phyloP scores from a whole-genome alignment of 2,329 filamentous ascomycete genomes.

The Bipolaris bicolor region DNA sequence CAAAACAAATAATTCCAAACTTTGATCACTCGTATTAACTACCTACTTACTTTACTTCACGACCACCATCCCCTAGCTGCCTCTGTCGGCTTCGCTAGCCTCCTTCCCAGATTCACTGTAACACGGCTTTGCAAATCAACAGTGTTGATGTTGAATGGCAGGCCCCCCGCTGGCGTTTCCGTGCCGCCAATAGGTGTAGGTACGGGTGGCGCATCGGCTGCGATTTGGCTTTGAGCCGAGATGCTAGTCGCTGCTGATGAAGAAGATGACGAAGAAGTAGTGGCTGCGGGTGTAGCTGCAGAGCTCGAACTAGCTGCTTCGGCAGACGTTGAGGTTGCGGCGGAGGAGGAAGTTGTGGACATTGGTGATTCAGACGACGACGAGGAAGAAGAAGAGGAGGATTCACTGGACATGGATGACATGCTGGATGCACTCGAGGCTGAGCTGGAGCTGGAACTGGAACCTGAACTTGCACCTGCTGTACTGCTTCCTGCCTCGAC shows the following conservation, averaged over 20 bases:
- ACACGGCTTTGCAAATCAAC: constrained; percentile 43
- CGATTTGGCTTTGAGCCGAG: constrained; percentile 33
- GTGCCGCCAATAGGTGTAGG: constrained; percentile 20
- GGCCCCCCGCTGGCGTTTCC: constrained; percentile 19
- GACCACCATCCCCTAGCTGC: constrained; percentile 15
- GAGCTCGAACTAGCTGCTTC: constrained; percentile 3
- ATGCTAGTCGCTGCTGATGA: constrained; percentile 9
- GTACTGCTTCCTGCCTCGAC: constrained; percentile 28
- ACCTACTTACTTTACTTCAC: not conserved
- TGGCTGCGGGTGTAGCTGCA: constrained; percentile 4
- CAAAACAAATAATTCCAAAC: too few relatives aligned
- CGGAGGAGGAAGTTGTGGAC: not conserved
- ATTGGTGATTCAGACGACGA: not conserved
- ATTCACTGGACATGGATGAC: not conserved
- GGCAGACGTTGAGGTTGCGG: not conserved
- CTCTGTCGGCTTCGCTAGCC: constrained; percentile 31
- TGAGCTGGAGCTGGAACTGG: not conserved
- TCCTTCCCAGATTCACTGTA: constrained; percentile 42
- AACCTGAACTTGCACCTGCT: constrained; percentile 6
- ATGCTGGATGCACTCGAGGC: not conserved
- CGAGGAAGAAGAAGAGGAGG: constrained; percentile 3
- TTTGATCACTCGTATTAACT: too few relatives aligned
- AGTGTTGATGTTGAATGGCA: constrained; percentile 46
- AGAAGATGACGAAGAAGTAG: constrained; percentile 9
- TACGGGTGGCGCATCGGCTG: constrained; percentile 16